Evolutionary conservation across 176 grass and related monocot species (phyloP).

Genomic region (Oryza punctata): DNA sequence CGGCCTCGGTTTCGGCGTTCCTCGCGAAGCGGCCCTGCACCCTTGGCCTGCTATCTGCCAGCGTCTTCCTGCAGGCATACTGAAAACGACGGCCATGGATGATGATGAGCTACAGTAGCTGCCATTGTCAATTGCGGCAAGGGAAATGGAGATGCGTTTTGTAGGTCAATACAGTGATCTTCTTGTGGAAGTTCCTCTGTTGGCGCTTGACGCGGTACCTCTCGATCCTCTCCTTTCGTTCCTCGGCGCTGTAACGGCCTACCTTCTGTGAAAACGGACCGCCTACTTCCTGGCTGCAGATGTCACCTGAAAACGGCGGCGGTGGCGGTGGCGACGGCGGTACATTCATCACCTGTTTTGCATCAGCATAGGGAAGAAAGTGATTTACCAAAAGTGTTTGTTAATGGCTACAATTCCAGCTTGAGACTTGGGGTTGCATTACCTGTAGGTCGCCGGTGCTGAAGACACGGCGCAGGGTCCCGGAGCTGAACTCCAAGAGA

Average conservation of each 20-base stretch:
- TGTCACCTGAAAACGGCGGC: conserved; percentile 23
- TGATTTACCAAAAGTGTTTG: not conserved
- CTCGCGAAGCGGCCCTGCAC: conserved; percentile 83
- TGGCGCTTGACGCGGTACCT: conserved; percentile 86
- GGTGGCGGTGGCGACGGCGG: not conserved
- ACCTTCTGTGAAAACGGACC: conserved; percentile 38
- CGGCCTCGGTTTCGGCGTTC: conserved; percentile 55
- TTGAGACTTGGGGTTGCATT: conserved; percentile 20
- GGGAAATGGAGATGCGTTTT: conserved; percentile 6
- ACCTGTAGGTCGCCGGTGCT: conserved; percentile 78
- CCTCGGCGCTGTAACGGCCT: conserved; percentile 77
- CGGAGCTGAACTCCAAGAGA: conserved; percentile 49
- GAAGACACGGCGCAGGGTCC: conserved; percentile 61
- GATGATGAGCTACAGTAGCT: not conserved
- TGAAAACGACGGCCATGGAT: conserved; percentile 17
- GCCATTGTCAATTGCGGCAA: not conserved
- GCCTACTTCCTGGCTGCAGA: conserved; percentile 40
- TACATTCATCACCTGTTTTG: conserved; percentile 56
- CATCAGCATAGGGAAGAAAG: not conserved
- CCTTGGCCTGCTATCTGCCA: conserved; percentile 85
- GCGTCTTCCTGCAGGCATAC: conserved; percentile 95
- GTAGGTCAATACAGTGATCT: conserved; percentile 67
- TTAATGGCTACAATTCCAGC: not conserved
- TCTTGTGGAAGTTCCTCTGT: conserved; percentile 88
- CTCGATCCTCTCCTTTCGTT: conserved; percentile 77